Evolutionary conservation across 2,329 filamentous ascomycete species (phyloP).

Genomic region (Herpotrichia juniperi): DNA sequence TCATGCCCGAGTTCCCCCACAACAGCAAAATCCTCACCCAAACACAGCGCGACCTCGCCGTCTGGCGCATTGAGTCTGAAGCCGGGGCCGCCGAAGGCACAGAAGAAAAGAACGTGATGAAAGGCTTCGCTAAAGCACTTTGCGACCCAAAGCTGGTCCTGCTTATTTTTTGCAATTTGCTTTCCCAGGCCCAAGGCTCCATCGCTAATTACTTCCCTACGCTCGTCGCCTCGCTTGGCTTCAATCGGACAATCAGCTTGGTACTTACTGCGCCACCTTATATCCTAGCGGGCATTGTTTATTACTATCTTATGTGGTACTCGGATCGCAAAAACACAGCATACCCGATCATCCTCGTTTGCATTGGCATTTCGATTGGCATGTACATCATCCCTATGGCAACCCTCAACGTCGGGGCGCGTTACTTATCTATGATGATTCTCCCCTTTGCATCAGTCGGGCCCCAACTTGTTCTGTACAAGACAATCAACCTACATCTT

Average conservation of each 20-base stretch:
- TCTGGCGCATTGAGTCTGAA: conserved; percentile 50
- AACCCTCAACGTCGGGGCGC: conserved; percentile 35
- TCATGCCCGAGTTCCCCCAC: conserved; percentile 47
- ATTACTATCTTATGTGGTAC: conserved; percentile 46
- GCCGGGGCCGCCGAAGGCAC: conserved; percentile 46
- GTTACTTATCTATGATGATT: conserved; percentile 41
- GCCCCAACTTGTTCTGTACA: conserved; percentile 26
- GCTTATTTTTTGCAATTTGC: conserved; percentile 65
- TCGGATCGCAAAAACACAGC: conserved; percentile 52
- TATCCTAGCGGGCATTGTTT: conserved; percentile 44
- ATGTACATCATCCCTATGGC: conserved; percentile 46
- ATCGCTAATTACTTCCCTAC: conserved; percentile 57
- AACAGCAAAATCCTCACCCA: conserved; percentile 52
- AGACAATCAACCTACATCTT: conserved; percentile 30
- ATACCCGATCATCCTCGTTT: conserved; percentile 49
- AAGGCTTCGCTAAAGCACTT: conserved; percentile 61
- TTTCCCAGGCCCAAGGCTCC: conserved; percentile 63
- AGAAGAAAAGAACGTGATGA: conserved; percentile 52
- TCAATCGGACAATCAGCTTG: conserved; percentile 57
- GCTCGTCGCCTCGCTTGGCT: conserved; percentile 58
- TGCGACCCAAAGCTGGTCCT: conserved; percentile 65
- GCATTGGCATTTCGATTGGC: conserved; percentile 38
- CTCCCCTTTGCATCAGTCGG: conserved; percentile 28
- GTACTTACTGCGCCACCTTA: conserved; percentile 51
- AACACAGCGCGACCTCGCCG: conserved; percentile 49